These are phyloP conservation scores for Fusarium drepaniforme DNA, from an alignment of 2,329 filamentous ascomycete species.

Conservation along the genomic window DNA sequence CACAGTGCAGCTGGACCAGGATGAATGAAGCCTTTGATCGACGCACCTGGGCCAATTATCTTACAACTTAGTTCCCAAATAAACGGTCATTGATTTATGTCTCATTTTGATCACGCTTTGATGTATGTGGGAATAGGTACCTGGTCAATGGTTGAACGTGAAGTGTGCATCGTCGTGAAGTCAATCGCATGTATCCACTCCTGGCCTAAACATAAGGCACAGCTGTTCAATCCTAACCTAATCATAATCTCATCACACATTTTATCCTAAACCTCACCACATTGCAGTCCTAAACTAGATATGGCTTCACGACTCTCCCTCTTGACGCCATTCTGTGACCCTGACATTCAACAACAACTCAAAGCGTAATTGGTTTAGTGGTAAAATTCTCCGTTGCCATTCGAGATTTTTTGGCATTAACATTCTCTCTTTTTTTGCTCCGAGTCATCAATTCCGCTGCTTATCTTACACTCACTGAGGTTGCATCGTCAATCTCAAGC, in stretches of 20 bases:
- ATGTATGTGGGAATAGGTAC: background rate
- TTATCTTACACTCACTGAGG: background rate
- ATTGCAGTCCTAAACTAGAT: too few species aligned
- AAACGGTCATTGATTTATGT: background rate
- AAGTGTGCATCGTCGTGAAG: background rate
- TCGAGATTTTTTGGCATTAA: background rate
- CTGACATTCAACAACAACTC: background rate
- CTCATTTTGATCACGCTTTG: background rate
- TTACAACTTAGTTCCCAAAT: background rate
- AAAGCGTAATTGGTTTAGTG: conserved; percentile 40
- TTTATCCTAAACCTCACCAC: background rate
- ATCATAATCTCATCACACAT: too few species aligned
- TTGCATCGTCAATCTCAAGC: background rate
- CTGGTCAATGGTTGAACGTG: background rate
- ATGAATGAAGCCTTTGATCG: background rate
- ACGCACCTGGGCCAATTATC: background rate
- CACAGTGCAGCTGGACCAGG: background rate
- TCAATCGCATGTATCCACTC: background rate
- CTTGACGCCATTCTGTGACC: background rate
- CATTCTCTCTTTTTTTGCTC: background rate
- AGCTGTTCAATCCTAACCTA: background rate
- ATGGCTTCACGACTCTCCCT: too few species aligned
- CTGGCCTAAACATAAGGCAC: background rate
- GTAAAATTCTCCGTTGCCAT: conserved; percentile 42
- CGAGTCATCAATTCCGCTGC: background rate